Evolutionary conservation across 202 grass and related monocot species (phyloP), one percentile per base, ranked within the genome.

Genomic region (Hordeum pubiflorum): DNA sequence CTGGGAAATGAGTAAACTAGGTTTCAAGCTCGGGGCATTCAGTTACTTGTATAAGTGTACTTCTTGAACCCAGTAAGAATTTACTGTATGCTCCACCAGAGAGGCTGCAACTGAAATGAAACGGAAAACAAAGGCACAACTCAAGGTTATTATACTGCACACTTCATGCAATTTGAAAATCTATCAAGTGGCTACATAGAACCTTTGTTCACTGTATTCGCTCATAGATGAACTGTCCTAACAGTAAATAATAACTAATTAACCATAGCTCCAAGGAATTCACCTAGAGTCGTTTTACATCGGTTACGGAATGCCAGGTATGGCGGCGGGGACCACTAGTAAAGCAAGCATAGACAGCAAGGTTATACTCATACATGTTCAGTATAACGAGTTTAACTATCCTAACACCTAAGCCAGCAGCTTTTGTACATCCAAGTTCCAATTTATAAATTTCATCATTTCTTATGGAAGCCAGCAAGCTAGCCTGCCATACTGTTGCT

Each of bases 71-170:
- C 26, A 59, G 5, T 61, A 56, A 41, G 23, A 76, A 21, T 43
- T 39, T 34, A 80, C 52, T 22, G 58, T 6, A 48, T 10, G 7
- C 11, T 43, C 10, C 2, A 57, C 48, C 20, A 21, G 59, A 82
- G 43, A 37, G 7, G 20, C 81, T 84, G 86, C 70, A 81, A 43
- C 17, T n/a, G 18, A 50, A 48, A 73, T 74, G 32, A 23, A 32
- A 68, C 4, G 3, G 54, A 79, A 57, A 57, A 57, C 7, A 20
- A 83, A 29, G 9, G 2, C 48, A 52, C 0, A 58, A 5, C 29
- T 58, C 14, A 80, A 61, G 5, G 0, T 7, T 67, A 31, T 62
- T 59, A 33, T 46, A 60, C 41, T 73, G 50, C 66, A 72, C n/a
- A 38, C 37, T 36, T 74, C 64, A 11, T 58, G 21, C 17, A 79